Evolutionary conservation across 2,329 filamentous ascomycete species (phyloP).

Genomic region (Calonectria pauciramosa): DNA sequence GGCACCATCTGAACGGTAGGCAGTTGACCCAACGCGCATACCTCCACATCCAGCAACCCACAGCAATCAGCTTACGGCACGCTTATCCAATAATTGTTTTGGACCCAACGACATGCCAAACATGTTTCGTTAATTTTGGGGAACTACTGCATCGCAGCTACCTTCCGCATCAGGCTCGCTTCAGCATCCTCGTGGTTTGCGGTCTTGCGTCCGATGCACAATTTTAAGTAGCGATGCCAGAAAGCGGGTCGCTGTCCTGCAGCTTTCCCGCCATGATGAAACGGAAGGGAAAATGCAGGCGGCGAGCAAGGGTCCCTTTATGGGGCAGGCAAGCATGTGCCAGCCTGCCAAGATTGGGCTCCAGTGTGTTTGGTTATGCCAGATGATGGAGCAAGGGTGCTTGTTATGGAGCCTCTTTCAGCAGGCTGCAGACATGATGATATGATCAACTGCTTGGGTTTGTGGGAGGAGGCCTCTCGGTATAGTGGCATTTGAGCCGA

Average conservation of each 20-base stretch:
- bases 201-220: background rate
- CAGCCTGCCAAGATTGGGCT: background rate
- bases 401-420: background rate
- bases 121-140: background rate
- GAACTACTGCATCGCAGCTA: background rate
- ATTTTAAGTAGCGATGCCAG: background rate
- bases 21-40: background rate
- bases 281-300: background rate
- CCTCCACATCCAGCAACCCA: background rate
- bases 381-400: background rate
- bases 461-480: too few relatives aligned
- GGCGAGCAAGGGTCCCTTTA: background rate
- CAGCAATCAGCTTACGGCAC: background rate
- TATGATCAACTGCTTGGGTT: too few relatives aligned
- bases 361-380: background rate
- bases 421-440: too few relatives aligned
- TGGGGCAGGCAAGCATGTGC: too few relatives aligned
- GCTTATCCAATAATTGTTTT: background rate
- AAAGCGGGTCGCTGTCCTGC: background rate
- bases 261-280: background rate
- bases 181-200: background rate
- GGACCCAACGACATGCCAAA: background rate
- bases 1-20: background rate
- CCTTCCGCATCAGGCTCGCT: background rate
- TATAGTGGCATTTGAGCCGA: too few relatives aligned